phyloP scores from a whole-genome alignment of 2,329 filamentous ascomycete species.

The Helotiales sp. region DNA sequence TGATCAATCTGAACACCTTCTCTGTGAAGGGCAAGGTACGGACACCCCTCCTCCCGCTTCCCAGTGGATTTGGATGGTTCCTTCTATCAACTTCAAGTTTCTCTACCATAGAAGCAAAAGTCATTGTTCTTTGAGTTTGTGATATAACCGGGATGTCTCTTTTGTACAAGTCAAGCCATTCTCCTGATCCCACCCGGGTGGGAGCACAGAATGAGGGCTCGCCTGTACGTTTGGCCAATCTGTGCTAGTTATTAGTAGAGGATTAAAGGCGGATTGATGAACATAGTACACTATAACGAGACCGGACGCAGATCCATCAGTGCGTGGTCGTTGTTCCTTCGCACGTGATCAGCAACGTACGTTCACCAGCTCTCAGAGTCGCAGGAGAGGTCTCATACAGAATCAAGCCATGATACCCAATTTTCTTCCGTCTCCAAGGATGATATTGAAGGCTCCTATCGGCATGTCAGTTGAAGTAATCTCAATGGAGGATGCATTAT shows the following conservation, averaged over 20 bases:
- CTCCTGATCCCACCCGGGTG: neutral
- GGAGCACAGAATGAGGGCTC: neutral
- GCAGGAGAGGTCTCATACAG: neutral
- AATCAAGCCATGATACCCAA: neutral
- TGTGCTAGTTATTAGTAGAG: neutral
- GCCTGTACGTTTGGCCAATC: conserved; percentile 9
- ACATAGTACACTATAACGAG: conserved; percentile 2
- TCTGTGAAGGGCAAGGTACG: conserved; percentile 11
- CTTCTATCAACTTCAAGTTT: neutral
- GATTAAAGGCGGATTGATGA: neutral
- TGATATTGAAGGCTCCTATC: neutral
- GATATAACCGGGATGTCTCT: neutral
- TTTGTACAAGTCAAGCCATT: conserved; percentile 2
- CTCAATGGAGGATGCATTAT: neutral
- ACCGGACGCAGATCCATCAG: conserved; percentile 2
- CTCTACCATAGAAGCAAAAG: neutral
- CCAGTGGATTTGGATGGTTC: neutral
- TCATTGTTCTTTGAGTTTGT: conserved; percentile 2
- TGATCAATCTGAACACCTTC: conserved; percentile 5
- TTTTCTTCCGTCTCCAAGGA: neutral
- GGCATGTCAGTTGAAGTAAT: neutral
- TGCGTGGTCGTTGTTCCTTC: conserved; percentile 1
- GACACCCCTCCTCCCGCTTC: conserved; percentile 1
- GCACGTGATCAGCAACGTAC: neutral
- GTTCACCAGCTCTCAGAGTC: too few relatives aligned